A percentile compares a stretch with the other conserved stretches of the same genome.
phyloP scores from a whole-genome alignment of 129 eudicot genomes.

The Pseudognaphalium luteoalbum region DNA sequence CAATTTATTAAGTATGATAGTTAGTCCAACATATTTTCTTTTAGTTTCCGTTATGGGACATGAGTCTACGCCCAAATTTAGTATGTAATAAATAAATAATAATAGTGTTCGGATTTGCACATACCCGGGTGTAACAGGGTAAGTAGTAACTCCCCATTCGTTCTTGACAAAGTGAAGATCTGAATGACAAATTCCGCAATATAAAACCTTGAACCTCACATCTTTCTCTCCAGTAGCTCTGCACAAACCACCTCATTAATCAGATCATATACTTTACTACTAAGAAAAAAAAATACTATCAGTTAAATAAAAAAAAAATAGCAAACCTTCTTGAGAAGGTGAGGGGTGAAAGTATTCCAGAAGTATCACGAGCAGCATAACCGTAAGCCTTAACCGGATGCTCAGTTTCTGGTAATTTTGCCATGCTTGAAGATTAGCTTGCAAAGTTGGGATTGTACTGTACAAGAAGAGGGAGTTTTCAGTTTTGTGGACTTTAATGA shows the following conservation, averaged over 20 bases:
- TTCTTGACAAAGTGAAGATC: constrained; percentile 58
- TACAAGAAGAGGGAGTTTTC: background rate
- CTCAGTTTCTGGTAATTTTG: constrained; percentile 33
- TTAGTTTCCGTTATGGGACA: too few relatives aligned
- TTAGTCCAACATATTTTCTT: too few relatives aligned
- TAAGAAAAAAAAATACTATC: background rate
- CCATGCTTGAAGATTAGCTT: constrained; percentile 8
- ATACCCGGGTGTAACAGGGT: constrained; percentile 47
- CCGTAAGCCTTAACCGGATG: constrained; percentile 51
- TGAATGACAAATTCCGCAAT: constrained; percentile 43
- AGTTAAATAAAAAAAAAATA: background rate
- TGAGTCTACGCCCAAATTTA: too few relatives aligned
- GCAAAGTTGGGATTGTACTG: too few relatives aligned
- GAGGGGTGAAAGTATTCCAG: constrained; percentile 54
- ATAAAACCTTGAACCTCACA: constrained; percentile 32
- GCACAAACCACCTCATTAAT: background rate
- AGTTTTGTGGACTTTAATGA: background rate
- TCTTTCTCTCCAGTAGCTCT: constrained; percentile 39
- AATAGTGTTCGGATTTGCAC: background rate
- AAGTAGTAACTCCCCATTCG: constrained; percentile 48
- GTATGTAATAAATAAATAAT: too few relatives aligned
- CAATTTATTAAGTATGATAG: too few relatives aligned
- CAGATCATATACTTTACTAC: background rate
- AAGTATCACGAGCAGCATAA: constrained; percentile 47
- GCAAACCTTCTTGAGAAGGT: constrained; percentile 48